These are phyloP conservation scores for Centella asiatica DNA, from an alignment of 129 eudicot species.

Conservation along the genomic window DNA sequence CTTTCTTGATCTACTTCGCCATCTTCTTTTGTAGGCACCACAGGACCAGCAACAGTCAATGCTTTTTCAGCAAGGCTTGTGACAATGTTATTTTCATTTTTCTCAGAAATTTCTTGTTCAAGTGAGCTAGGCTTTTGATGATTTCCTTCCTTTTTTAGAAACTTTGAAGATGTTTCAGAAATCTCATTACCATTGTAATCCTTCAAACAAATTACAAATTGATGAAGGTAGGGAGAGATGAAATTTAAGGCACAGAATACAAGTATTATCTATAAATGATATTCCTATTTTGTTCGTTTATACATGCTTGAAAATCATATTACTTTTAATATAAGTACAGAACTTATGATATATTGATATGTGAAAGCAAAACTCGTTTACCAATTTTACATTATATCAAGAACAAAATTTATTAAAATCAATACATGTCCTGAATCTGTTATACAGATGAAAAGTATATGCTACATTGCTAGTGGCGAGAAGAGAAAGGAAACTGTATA, in stretches of 20 bases:
- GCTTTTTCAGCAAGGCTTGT: constrained; percentile 92
- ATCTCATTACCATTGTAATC: constrained; percentile 24
- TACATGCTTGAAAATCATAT: no score
- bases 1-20: constrained; percentile 91
- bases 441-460: no score
- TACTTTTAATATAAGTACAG: no score
- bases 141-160: constrained; percentile 22
- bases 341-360: no score
- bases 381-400: no score
- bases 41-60: constrained; percentile 88
- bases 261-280: not conserved
- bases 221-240: not conserved
- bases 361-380: no score
- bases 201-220: constrained; percentile 19
- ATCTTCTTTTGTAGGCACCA: constrained; percentile 75
- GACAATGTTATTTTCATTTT: constrained; percentile 39
- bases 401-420: no score
- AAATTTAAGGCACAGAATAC: not conserved
- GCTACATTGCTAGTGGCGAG: no score
- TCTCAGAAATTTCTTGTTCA: constrained; percentile 30
- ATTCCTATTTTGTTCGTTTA: no score
- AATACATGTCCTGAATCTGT: no score
- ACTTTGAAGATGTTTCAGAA: constrained; percentile 25
- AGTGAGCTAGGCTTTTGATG: constrained; percentile 16
- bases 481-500: no score